Base-by-base conservation (phyloP, 306 rosid genomes). In the Castanopsis chinensis region DNA sequence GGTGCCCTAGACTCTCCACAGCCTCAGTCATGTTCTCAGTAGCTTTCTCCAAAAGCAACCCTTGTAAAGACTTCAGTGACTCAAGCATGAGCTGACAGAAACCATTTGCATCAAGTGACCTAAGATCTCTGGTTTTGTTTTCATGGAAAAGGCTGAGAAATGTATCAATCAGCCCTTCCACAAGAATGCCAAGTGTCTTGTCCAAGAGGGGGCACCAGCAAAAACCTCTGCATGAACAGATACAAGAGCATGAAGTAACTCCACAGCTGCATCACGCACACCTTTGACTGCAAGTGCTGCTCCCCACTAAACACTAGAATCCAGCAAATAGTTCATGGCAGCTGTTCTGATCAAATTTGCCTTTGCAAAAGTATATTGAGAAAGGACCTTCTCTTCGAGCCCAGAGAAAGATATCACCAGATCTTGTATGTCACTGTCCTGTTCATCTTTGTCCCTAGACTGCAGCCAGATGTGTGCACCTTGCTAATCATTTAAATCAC, bases 41-140 rank as follows among this genome's bases (percentile, higher is more conserved):
- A 75, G 98, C 99, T 87, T 96, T 96, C 81, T 96, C 98, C 86
- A 96, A 83, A 82, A 96, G 96, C 51, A 91, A 77, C 69, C 98
- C 97, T 87, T 93, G 98, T 79, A 96, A 88, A 14, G 99, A 90
- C 90, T 90, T 90, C 85, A 93, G 78, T 71, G 99, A 93, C 85
- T 96, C 99, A 45, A 96, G 94, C 98, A 91, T 96, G 78, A 96
- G 94, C 85, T 96, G 99, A 85, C 98, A 91, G 83, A 96, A 96
- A 72, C 98, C 98, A 85, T 91, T 90, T 72, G 93, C 79, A 77
- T 96, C 99, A 17, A 93, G 94, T 45, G 82, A 86, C 83, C 89
- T 86, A 32, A 96, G 92, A 82, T 96, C 97, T 30, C 58, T 79
- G 37, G 73, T 74, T 85, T 90, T 89, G 80, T 90, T 88, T 86